phyloP scores from a whole-genome alignment of 2,329 filamentous ascomycete species.

The Cladosporium colombiae region DNA sequence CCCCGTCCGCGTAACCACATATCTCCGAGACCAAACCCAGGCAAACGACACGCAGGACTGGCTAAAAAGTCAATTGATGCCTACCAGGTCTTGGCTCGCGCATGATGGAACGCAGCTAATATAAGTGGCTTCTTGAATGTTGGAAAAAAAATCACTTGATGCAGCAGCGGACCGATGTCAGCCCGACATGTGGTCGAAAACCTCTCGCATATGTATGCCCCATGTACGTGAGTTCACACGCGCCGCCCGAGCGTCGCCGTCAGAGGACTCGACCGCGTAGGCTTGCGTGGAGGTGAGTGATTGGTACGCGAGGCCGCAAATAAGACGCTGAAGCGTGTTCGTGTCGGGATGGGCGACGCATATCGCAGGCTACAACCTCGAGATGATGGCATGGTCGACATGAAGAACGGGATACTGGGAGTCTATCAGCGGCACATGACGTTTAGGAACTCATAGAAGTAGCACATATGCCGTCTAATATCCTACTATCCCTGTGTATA shows the following conservation, averaged over 20 bases:
- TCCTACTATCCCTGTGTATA: not conserved
- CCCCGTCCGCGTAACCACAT: not conserved
- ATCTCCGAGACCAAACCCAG: not conserved
- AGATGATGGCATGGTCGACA: not conserved
- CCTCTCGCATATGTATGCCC: not conserved
- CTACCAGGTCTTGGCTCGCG: not conserved
- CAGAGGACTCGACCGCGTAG: not conserved
- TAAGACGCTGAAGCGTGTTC: slow-evolving; percentile 3
- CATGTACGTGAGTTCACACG: not conserved
- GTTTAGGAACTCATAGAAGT: not conserved
- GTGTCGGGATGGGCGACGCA: not conserved
- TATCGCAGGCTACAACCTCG: not conserved
- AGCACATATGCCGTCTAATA: not conserved
- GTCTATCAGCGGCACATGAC: not conserved
- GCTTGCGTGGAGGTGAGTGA: not conserved
- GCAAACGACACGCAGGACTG: not conserved
- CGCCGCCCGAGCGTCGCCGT: not conserved
- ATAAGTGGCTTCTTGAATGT: not conserved
- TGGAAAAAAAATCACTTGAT: not conserved
- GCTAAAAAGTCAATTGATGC: not conserved
- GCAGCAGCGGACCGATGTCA: not conserved
- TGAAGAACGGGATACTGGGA: not conserved
- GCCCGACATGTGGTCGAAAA: not conserved
- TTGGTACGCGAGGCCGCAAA: not conserved
- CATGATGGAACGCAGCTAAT: not conserved